Evolutionary conservation across 768 basidiomycete species (phyloP).

Genomic region (Hypholoma sublateritium): DNA sequence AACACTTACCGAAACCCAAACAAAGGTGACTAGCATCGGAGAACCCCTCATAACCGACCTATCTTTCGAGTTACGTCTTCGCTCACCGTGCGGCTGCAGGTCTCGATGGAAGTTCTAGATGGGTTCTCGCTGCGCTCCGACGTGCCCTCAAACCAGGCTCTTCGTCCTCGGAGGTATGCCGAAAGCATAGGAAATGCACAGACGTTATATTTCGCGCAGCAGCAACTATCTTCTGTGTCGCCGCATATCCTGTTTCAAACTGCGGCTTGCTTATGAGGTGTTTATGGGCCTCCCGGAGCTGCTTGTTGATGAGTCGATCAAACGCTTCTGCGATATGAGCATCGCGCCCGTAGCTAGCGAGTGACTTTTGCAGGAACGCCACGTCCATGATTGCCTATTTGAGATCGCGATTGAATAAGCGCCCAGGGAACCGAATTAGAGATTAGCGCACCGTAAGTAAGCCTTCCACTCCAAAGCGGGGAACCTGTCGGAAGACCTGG

Average conservation of each 20-base stretch:
- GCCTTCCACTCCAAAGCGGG: conserved; percentile 94
- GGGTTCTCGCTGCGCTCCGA: background rate
- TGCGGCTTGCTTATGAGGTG: conserved; percentile 82
- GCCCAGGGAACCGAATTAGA: background rate
- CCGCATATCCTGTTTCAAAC: conserved; percentile 80
- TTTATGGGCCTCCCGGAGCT: conserved; percentile 84
- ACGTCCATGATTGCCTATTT: conserved; percentile 92
- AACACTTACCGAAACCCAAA: too few relatives aligned
- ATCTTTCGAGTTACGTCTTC: too few relatives aligned
- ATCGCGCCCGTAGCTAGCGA: conserved; percentile 80
- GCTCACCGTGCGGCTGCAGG: too few relatives aligned
- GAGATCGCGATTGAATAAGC: background rate
- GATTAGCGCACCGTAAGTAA: conserved; percentile 78
- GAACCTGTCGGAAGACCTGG: conserved; percentile 79
- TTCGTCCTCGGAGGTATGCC: conserved; percentile 48
- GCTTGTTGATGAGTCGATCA: conserved; percentile 85
- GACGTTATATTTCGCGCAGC: conserved; percentile 87
- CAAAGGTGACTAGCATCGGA: too few relatives aligned
- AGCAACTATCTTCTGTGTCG: conserved; percentile 82
- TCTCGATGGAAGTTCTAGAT: too few relatives aligned
- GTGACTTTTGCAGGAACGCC: conserved; percentile 95
- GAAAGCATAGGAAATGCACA: conserved; percentile 93
- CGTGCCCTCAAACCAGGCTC: background rate
- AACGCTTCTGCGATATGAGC: conserved; percentile 75
- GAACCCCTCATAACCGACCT: too few relatives aligned